Conservation (phyloP, 495 filamentous ascomycete species). For the Talaromyces thailandensis region DNA sequence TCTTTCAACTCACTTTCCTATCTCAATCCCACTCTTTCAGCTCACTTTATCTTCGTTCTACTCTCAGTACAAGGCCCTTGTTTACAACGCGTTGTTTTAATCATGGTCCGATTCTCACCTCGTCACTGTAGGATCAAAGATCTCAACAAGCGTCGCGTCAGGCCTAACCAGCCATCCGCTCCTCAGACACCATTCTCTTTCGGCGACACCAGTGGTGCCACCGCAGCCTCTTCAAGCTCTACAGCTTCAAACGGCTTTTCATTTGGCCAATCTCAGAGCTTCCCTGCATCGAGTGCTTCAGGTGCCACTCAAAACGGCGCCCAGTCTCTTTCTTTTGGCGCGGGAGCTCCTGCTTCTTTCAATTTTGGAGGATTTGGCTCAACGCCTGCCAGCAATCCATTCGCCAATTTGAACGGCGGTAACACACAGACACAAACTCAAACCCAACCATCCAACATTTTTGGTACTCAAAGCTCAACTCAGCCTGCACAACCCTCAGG, state of each 20-base stretch:
- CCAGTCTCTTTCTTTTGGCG: constrained; percentile 32
- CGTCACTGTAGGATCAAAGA: constrained; percentile 1
- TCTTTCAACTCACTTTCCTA: background rate
- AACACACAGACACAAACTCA: constrained; percentile 13
- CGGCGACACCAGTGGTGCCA: constrained; percentile 17
- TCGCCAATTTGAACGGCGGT: constrained; percentile 21
- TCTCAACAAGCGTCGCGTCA: background rate
- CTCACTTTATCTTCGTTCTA: background rate
- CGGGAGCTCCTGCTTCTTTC: constrained; percentile 22
- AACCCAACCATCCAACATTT: constrained; percentile 18
- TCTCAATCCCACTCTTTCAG: background rate
- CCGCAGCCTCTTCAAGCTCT: constrained; percentile 20
- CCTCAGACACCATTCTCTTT: constrained; percentile 14
- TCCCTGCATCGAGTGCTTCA: constrained; percentile 27
- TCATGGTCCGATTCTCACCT: background rate
- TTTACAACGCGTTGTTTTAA: background rate
- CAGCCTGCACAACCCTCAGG: constrained; percentile 11
- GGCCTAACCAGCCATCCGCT: background rate
- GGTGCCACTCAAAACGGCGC: constrained; percentile 21
- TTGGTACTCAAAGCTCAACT: constrained; percentile 17
- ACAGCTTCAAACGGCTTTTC: constrained; percentile 26
- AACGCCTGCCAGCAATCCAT: constrained; percentile 29
- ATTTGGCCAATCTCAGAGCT: constrained; percentile 41
- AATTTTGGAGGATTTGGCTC: constrained; percentile 23
- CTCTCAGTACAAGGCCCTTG: background rate